Conservation (phyloP, 495 filamentous ascomycete species). For the Staphylotrichum longicolle region DNA sequence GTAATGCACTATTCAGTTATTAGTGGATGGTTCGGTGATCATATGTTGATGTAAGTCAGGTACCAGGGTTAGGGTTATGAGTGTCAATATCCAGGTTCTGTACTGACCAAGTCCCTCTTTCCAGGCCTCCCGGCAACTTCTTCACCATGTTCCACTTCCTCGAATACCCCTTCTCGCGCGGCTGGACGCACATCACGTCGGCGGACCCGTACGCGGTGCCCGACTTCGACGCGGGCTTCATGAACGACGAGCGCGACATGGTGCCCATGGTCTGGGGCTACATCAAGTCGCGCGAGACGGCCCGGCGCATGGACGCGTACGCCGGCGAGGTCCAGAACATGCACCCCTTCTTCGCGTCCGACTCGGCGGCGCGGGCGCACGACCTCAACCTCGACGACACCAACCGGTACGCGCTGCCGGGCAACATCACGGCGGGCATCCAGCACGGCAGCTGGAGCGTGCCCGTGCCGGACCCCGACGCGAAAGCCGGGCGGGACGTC, state of each 20-base stretch:
- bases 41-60: constrained; percentile 57
- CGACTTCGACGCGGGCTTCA: constrained; percentile 82
- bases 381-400: constrained; percentile 75
- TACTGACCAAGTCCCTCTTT: neutral
- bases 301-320: constrained; percentile 72
- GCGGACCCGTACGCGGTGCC: constrained; percentile 69
- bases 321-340: constrained; percentile 71
- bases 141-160: constrained; percentile 88
- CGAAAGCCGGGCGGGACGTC: constrained; percentile 42
- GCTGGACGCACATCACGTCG: constrained; percentile 67
- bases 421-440: constrained; percentile 71
- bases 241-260: constrained; percentile 84
- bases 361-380: constrained; percentile 63
- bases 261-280: constrained; percentile 83
- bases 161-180: constrained; percentile 79
- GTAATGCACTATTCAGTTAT: constrained; percentile 81
- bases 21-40: constrained; percentile 65
- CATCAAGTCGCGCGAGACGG: constrained; percentile 82
- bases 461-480: constrained; percentile 42
- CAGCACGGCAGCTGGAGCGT: constrained; percentile 52
- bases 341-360: constrained; percentile 64
- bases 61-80: neutral
- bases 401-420: constrained; percentile 68
- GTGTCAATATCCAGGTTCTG: too few relatives aligned
- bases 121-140: constrained; percentile 63